Base-by-base conservation (phyloP, 805 yeast genomes). In the Yamadazyma laniorum region DNA sequence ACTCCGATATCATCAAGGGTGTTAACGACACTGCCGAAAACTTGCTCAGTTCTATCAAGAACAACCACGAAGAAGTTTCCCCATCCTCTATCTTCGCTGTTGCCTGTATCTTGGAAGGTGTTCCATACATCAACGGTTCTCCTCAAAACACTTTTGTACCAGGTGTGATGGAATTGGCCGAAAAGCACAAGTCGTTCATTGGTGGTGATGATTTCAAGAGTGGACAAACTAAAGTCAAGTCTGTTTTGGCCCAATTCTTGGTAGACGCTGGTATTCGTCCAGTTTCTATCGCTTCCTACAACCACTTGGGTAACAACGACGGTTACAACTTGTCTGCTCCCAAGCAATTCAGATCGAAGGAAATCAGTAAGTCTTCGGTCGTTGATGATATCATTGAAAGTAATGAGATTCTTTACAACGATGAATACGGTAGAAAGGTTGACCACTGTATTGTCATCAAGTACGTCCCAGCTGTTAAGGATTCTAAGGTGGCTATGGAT, bases 241-340 rank as follows among this genome's bases (percentile, higher is more conserved):
- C 96, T n/a, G 97, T 90, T 14, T 75, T 90, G 62, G 96, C 97
- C 16, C 97, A 91, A 69, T 90, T 82, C 63, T 76, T 90, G 51
- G 96, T 90, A 38, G 98, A 90, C 61, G 98, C 98, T 25, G 98
- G 98, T 70, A 90, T 90, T 65, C 84, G 86, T 65, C 97, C 97
- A 25, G 70, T 85, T 25, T 89, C 96, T 21, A 85, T 90, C 61
- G 97, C 97, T 16, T 89, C 96, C 13, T 90, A 90, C 70, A 90
- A 90, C 67, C 98, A 90, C 66, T 75, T 90, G 57, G 98, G 98
- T 59, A 90, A 90, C 74, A 90, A 90, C 58, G 98, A 90, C 62
- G 98, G 98, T 32, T 87, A 73, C 72, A 90, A 90, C 68, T 74
- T 90, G 68, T 77, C 88, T 39, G 86, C 97, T 7, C 95, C 95